These are phyloP conservation scores for Saccharomyces pastorianus DNA, from an alignment of 1,139 yeast species.

Conservation along the genomic window DNA sequence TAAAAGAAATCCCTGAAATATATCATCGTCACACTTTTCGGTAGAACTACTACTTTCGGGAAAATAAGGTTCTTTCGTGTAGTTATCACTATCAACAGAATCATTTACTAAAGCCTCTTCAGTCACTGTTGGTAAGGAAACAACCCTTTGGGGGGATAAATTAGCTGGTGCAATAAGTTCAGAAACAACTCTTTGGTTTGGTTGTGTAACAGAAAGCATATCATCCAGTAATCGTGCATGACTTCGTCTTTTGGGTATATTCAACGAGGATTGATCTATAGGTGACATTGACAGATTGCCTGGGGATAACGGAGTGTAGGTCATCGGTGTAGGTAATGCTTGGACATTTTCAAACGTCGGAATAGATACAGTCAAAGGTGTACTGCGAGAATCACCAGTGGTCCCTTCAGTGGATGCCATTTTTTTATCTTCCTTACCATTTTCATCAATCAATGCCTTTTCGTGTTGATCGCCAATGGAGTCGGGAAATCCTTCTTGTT, in stretches of 20 bases:
- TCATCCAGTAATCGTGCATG: slow-evolving; percentile 2
- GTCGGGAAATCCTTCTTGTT: slow-evolving; percentile 8
- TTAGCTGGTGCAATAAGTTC: slow-evolving; percentile 20
- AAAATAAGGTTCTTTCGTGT: slow-evolving; percentile 19
- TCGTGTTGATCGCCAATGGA: background rate
- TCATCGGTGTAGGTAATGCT: slow-evolving; percentile 28
- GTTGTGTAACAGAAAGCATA: background rate
- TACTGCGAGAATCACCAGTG: slow-evolving; percentile 1
- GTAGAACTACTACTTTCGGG: slow-evolving; percentile 2
- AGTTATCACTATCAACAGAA: slow-evolving; percentile 1
- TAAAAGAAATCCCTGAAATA: slow-evolving; percentile 21
- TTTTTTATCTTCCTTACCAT: background rate
- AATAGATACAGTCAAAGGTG: slow-evolving; percentile 16
- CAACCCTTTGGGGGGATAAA: slow-evolving; percentile 17
- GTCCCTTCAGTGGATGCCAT: background rate
- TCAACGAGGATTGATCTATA: slow-evolving; percentile 4
- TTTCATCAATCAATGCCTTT: background rate
- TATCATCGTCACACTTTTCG: slow-evolving; percentile 19
- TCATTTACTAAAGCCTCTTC: slow-evolving; percentile 14
- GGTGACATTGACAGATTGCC: slow-evolving; percentile 14
- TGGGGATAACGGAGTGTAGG: slow-evolving; percentile 24
- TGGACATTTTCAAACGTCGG: slow-evolving; percentile 22
- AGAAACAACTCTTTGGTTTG: slow-evolving; percentile 22
- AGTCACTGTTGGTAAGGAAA: slow-evolving; percentile 22
- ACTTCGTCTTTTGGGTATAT: slow-evolving; percentile 15